Evolutionary conservation across 345 rosid genomes (phyloP).

Genomic region (Rhodamnia rubescens): DNA sequence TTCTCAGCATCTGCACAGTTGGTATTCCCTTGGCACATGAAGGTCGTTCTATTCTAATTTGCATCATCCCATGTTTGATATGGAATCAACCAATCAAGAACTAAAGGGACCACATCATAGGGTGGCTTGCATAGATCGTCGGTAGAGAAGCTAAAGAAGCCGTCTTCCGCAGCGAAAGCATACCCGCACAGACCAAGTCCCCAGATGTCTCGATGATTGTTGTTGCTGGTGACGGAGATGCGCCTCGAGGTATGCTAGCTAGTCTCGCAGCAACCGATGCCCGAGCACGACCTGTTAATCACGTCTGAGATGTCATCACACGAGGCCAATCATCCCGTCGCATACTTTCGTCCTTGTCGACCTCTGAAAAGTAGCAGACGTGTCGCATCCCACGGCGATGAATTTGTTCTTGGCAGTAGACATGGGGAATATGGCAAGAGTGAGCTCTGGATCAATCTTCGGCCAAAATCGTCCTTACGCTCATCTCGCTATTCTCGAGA

Average conservation of each 20-base stretch:
- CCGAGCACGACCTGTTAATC: constrained; percentile 1
- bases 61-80: not conserved
- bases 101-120: not conserved
- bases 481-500: not conserved
- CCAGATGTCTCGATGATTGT: not conserved
- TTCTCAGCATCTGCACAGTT: not conserved
- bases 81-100: constrained; percentile 21
- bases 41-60: not conserved
- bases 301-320: not conserved
- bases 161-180: constrained; percentile 5
- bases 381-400: not conserved
- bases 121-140: not conserved
- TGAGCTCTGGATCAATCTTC: not conserved
- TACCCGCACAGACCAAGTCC: constrained; percentile 8
- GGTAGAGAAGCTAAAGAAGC: not conserved
- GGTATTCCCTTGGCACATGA: constrained; percentile 10
- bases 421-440: not conserved
- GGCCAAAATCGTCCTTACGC: not conserved
- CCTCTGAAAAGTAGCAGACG: not conserved
- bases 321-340: not conserved
- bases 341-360: not conserved
- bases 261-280: constrained; percentile 11
- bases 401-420: constrained; percentile 1
- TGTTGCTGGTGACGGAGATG: not conserved
- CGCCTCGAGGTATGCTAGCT: not conserved